Evolutionary conservation across 2,329 filamentous ascomycete species (phyloP), one percentile per base, ranked within the genome.

Genomic region (Neodidymelliopsis sp.): DNA sequence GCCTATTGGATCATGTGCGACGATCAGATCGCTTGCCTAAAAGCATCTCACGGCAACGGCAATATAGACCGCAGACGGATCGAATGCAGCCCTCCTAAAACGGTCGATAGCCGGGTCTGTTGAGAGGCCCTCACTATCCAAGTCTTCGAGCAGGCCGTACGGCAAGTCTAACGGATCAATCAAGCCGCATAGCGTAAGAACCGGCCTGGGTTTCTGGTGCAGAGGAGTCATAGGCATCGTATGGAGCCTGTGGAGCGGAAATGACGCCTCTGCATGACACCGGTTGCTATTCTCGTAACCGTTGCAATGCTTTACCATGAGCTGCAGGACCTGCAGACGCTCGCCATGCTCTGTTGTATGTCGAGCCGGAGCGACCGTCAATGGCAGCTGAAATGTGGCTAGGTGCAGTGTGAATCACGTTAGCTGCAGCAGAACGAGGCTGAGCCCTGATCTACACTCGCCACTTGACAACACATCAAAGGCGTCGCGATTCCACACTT

Each of bases 401-500:
- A 61, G 45, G 66, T 64, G 62, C 60, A 54, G 42, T 38, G 27
- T 33, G 57, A 41, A 36, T 53, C 35, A 54, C 50, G 49, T 35
- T 63, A 63, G 58, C 49, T 58, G 52, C 59, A 58, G 38, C 13
- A 33, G 40, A 59, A 20, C 65, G 69, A 70, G 68, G 69, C 69
- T 72, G 67, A 60, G 68, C 49, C 31, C 36, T 34, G 59, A 62
- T 65, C 62, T 35, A 34, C 55, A 23, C 51, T 67, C 62, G 66
- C 66, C 65, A 66, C 63, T 51, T 62, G 65, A 62, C 66, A 69
- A 57, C 66, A 56, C 66, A 68, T 66, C 60, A 62, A 63, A 56
- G 54, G 44, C 48, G 47, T 49, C 51, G 51, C 44, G 53, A 49
- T 34, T 19, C 46, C 47, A 30, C 23, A 15, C 38, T n/a, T 18